Percentiles rank a stretch among this genome's conserved stretches.
Conservation (phyloP, 1,284 basidiomycete species). For the Fomitopsis pinicola region DNA sequence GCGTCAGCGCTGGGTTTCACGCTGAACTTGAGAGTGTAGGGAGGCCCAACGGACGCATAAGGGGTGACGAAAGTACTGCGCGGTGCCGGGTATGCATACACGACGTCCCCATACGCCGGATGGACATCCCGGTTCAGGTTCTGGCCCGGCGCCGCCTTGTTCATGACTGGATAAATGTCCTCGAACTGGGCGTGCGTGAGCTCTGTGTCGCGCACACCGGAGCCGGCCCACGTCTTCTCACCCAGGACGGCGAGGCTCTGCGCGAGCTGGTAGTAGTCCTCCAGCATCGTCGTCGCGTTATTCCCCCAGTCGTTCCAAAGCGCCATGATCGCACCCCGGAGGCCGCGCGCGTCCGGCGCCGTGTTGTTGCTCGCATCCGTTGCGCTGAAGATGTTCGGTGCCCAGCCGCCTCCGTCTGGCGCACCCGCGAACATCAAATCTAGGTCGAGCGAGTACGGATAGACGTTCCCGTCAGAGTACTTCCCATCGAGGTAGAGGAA, state of each 20-base stretch:
- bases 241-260: constrained; percentile 23
- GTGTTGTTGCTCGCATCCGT: constrained; percentile 26
- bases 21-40: constrained; percentile 38
- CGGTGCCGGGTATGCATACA: constrained; percentile 16
- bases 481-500: constrained; percentile 34
- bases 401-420: constrained; percentile 24
- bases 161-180: constrained; percentile 20
- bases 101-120: constrained; percentile 14
- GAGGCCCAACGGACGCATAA: constrained; percentile 38
- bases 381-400: constrained; percentile 26
- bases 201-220: constrained; percentile 18
- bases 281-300: constrained; percentile 26
- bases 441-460: constrained; percentile 24
- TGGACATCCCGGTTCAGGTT: constrained; percentile 26
- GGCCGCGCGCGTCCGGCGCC: constrained; percentile 14
- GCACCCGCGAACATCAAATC: constrained; percentile 27
- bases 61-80: constrained; percentile 22
- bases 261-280: constrained; percentile 27
- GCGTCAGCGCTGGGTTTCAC: constrained; percentile 19
- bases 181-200: constrained; percentile 24
- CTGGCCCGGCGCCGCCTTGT: constrained; percentile 26
- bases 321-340: constrained; percentile 26
- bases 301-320: constrained; percentile 29
- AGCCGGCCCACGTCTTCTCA: constrained; percentile 26
- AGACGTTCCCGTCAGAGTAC: constrained; percentile 21